A percentile compares a stretch with the other conserved stretches of the same genome.
phyloP scores from a whole-genome alignment of 75 land plant species.

The Pseudotsuga menziesii region DNA sequence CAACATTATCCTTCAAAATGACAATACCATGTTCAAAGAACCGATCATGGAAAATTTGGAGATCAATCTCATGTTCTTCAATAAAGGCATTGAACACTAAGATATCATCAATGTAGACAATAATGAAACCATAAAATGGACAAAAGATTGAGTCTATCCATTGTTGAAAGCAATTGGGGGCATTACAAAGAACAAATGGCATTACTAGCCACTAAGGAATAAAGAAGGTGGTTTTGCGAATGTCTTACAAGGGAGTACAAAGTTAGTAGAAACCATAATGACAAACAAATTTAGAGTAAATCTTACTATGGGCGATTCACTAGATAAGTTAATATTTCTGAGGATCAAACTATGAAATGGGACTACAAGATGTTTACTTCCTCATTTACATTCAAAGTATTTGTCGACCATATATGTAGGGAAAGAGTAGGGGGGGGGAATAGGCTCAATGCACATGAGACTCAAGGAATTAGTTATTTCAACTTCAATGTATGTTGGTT shows the following conservation, averaged over 20 bases:
- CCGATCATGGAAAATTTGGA: background rate
- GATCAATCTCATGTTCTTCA: background rate
- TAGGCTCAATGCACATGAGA: too few relatives aligned
- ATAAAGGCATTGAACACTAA: background rate
- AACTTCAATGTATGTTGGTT: too few relatives aligned
- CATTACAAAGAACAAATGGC: background rate
- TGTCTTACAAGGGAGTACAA: background rate
- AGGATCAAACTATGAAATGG: too few relatives aligned
- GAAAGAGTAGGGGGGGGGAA: too few relatives aligned
- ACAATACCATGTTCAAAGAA: background rate
- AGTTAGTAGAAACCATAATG: background rate
- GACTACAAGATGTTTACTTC: too few relatives aligned
- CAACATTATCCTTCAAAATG: background rate
- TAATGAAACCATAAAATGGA: background rate
- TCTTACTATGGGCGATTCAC: background rate
- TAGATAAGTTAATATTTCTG: background rate
- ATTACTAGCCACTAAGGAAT: background rate
- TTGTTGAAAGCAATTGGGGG: background rate
- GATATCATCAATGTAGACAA: background rate
- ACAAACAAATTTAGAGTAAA: background rate
- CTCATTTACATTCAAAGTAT: too few relatives aligned
- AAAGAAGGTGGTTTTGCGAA: background rate
- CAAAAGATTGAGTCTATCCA: background rate
- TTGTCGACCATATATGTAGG: too few relatives aligned
- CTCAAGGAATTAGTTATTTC: too few relatives aligned